phyloP scores from a whole-genome alignment of 1,284 basidiomycete genomes.

The Vanrija sp. region DNA sequence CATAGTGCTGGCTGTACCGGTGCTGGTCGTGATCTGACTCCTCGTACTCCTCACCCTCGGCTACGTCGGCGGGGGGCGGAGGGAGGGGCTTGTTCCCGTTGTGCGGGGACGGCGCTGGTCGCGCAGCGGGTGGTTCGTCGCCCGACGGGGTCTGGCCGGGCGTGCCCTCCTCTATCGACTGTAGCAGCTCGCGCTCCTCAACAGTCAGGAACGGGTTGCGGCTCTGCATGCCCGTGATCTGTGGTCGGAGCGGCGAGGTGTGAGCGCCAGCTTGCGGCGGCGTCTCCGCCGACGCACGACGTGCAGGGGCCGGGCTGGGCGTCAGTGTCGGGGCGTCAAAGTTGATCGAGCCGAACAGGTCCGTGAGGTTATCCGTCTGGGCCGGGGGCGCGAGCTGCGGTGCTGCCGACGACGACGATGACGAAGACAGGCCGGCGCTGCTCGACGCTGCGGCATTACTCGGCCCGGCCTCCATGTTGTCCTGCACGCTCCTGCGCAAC shows the following conservation, averaged over 20 bases:
- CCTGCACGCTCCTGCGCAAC: neutral
- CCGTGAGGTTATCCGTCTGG: slow-evolving; percentile 2
- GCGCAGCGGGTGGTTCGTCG: neutral
- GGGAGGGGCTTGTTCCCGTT: slow-evolving; percentile 3
- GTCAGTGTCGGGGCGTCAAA: slow-evolving; percentile 5
- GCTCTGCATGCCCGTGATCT: slow-evolving; percentile 24
- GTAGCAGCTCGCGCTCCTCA: slow-evolving; percentile 63
- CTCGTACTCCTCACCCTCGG: neutral
- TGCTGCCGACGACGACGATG: neutral
- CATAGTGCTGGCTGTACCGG: no score
- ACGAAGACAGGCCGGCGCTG: neutral
- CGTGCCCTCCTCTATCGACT: no score
- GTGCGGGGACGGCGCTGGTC: no score
- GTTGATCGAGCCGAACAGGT: slow-evolving; percentile 12
- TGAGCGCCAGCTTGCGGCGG: neutral
- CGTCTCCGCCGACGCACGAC: neutral
- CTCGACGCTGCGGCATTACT: neutral
- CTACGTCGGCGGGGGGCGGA: slow-evolving; percentile 2
- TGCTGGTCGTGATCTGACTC: neutral
- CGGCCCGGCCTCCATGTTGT: neutral
- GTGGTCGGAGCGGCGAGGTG: neutral
- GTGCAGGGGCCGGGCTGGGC: neutral
- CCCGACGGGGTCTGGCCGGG: neutral
- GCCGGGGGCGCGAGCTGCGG: no score
- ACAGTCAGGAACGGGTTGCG: slow-evolving; percentile 55